Evolutionary conservation across 257 asterid species (phyloP).

Genomic region (Parsonsia alboflavescens): DNA sequence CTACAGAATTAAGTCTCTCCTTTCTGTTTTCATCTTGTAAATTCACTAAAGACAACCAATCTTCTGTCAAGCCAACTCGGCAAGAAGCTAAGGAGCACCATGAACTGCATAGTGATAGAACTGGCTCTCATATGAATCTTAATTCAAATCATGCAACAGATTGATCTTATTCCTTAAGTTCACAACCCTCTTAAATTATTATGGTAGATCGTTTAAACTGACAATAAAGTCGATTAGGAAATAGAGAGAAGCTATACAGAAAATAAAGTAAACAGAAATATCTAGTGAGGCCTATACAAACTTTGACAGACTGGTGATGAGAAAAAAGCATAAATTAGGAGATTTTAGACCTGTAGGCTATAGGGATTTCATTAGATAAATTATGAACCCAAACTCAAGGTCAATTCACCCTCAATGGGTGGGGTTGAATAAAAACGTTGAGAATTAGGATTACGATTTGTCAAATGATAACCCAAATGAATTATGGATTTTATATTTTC

Average conservation of each 20-base stretch:
- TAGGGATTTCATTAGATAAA: too few relatives aligned
- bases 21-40: background rate
- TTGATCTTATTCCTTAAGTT: background rate
- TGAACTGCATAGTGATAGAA: background rate
- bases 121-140: background rate
- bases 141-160: background rate
- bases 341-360: background rate
- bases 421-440: too few relatives aligned
- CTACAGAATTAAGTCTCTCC: background rate
- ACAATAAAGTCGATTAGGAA: background rate
- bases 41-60: background rate
- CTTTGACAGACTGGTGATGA: background rate
- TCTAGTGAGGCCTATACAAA: background rate
- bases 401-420: too few relatives aligned
- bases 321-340: background rate
- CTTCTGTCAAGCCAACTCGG: background rate
- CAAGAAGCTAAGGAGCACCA: background rate
- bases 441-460: too few relatives aligned
- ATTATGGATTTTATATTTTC: too few relatives aligned
- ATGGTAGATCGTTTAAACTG: background rate
- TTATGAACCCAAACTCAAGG: too few relatives aligned
- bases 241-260: background rate
- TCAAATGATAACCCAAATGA: too few relatives aligned
- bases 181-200: background rate
- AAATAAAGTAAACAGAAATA: background rate